Conservation (phyloP, 768 basidiomycete species). For the Russula vinacea region DNA sequence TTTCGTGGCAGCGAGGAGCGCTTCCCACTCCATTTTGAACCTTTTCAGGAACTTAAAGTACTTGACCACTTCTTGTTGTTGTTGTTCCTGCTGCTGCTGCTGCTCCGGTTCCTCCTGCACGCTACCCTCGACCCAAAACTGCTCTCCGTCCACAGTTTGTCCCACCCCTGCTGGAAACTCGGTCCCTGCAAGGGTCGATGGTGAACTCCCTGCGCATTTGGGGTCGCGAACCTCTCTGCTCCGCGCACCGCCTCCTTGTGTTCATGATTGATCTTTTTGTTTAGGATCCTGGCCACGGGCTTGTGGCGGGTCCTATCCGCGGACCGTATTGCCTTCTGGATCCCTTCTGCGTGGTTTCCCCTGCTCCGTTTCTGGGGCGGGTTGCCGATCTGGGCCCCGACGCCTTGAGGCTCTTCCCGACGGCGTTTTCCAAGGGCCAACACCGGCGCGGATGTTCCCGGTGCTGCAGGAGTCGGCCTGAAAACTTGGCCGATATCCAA, state of each 20-base stretch:
- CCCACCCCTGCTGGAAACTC: slow-evolving; percentile 5
- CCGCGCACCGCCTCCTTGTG: slow-evolving; percentile 6
- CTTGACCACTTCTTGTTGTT: neutral
- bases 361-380: neutral
- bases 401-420: neutral
- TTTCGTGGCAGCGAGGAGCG: neutral
- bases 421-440: neutral
- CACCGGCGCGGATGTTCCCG: too few relatives aligned
- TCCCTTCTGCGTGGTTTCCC: neutral
- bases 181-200: slow-evolving; percentile 2
- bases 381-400: neutral
- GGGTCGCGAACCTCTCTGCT: slow-evolving; percentile 15
- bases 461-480: too few relatives aligned
- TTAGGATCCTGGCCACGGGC: neutral
- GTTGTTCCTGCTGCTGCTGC: neutral
- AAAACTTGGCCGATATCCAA: too few relatives aligned
- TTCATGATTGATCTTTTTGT: neutral
- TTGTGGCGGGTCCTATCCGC: neutral
- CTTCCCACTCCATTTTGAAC: neutral
- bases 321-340: too few relatives aligned
- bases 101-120: neutral
- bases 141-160: neutral
- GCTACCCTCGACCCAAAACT: slow-evolving; percentile 4
- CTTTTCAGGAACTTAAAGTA: neutral
- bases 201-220: slow-evolving; percentile 2